Base-by-base conservation (phyloP, 352 stramenopile species). In the Globisporangium okanoganense region DNA sequence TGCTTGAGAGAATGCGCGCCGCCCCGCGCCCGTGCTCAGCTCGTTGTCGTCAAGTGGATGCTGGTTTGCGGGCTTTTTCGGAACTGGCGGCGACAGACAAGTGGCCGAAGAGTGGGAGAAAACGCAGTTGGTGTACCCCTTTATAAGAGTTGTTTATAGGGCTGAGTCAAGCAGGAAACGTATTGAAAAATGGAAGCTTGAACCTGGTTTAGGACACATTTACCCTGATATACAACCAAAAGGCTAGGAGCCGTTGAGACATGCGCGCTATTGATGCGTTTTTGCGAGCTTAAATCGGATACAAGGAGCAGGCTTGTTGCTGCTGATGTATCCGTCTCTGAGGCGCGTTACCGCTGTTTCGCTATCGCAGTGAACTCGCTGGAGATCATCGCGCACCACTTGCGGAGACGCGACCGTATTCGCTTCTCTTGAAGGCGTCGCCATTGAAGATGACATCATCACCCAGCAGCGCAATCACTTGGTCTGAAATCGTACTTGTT, bases 31-130 rank as follows among this genome's bases (percentile, higher is more conserved):
- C 25, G 47, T n/a, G 29, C 49, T 40, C 35, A 44, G 38, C 38
- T 48, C 9, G n/a, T 48, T 44, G 14, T 48, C n/a, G 41, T 41
- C 49, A 29, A 12, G 20, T 43, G 27, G n/a, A n/a, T 4, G 29
- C 29, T 44, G 38, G 29, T 55, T 41, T 41, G 49, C 49, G 29
- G 27, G 27, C 49, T 56, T 56, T 14, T 43, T 56, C 29, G 33
- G 27, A 29, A 56, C 22, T 56, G 49, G 25, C 41, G n/a, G n/a
- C 29, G 49, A 56, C 40, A 43, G 49, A 56, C 40, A 43, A 56
- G n/a, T 41, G 49, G 49, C 20, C 29, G 35, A 40, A 56, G 18
- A 56, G 49, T 56, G 49, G 49, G 49, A 56, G 49, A 56, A 43
- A 56, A 41, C 10, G 31, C n/a, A 18, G 3, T 3, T 5, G 27